Conservation (phyloP, 2,329 filamentous ascomycete species). For the Lojkania enalia region DNA sequence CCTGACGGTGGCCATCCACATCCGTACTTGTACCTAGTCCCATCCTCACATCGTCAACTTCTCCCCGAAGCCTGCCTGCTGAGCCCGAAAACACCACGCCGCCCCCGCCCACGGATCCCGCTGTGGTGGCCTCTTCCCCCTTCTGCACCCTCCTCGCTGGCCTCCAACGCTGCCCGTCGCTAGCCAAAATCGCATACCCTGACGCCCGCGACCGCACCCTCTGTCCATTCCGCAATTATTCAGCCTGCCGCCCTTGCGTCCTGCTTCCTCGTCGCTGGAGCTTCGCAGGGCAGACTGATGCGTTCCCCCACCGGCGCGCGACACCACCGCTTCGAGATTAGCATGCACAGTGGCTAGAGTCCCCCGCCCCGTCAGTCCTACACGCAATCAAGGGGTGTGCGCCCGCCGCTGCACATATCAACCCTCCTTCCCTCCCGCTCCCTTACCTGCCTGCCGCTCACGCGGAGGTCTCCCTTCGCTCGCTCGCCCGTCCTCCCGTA, state of each 20-base stretch:
- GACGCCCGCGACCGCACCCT: not conserved
- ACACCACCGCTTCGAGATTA: conserved; percentile 43
- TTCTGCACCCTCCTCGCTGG: conserved; percentile 4
- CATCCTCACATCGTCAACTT: not conserved
- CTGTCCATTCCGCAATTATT: conserved; percentile 26
- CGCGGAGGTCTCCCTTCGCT: conserved; percentile 29
- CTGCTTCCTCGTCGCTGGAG: conserved; percentile 24
- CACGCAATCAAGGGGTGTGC: conserved; percentile 37
- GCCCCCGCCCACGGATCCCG: not conserved
- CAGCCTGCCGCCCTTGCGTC: conserved; percentile 38
- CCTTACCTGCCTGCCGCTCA: conserved; percentile 11
- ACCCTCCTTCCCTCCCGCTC: conserved; percentile 25
- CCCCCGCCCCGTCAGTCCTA: conserved; percentile 25
- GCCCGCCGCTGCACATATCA: conserved; percentile 33
- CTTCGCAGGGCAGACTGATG: conserved; percentile 39
- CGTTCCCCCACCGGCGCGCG: conserved; percentile 44
- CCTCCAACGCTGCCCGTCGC: conserved; percentile 5
- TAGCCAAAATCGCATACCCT: conserved; percentile 2
- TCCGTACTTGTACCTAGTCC: too few species aligned
- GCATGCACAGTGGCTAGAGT: conserved; percentile 44
- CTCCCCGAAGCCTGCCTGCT: not conserved
- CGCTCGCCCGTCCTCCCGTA: conserved; percentile 26
- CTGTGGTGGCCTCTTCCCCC: not conserved
- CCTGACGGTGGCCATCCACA: too few species aligned
- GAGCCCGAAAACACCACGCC: conserved; percentile 6